Conservation (phyloP, 176 grass and related monocot species). For the Zizania latifolia region DNA sequence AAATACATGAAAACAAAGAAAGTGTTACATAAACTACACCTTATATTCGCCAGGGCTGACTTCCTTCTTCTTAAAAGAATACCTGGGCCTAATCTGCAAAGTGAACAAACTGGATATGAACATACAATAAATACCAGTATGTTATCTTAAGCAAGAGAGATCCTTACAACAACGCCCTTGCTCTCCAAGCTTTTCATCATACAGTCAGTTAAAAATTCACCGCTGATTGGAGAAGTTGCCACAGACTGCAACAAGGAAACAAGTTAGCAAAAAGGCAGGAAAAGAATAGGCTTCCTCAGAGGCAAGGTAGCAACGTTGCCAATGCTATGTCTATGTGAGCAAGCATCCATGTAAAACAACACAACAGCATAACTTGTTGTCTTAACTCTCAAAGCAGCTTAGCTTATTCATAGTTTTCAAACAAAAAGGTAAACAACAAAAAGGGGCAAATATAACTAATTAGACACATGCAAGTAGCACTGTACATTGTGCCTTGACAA, state of each 20-base stretch:
- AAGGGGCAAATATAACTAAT: too few species aligned
- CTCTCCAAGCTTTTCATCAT: constrained; percentile 99
- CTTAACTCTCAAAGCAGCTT: constrained; percentile 6
- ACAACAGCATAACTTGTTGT: background rate
- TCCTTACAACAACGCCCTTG: constrained; percentile 77
- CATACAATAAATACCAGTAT: background rate
- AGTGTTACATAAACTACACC: constrained; percentile 41
- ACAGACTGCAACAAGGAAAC: constrained; percentile 67
- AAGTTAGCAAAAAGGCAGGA: constrained; percentile 8
- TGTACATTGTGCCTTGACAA: background rate
- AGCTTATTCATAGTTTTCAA: background rate
- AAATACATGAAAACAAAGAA: background rate
- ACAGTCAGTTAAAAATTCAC: constrained; percentile 98
- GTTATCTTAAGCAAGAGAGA: constrained; percentile 16
- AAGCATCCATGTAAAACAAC: background rate
- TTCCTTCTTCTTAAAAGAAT: constrained; percentile 98
- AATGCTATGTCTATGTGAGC: background rate
- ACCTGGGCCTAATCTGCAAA: constrained; percentile 89
- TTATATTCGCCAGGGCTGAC: constrained; percentile 79
- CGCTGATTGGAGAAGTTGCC: constrained; percentile 76
- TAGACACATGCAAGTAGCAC: background rate
- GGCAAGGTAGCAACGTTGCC: background rate
- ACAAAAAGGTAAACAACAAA: background rate
- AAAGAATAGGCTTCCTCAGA: background rate
- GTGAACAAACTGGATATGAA: constrained; percentile 33